Conservation (phyloP, 164 flowering plant species). For the Tinospora cordifolia region DNA sequence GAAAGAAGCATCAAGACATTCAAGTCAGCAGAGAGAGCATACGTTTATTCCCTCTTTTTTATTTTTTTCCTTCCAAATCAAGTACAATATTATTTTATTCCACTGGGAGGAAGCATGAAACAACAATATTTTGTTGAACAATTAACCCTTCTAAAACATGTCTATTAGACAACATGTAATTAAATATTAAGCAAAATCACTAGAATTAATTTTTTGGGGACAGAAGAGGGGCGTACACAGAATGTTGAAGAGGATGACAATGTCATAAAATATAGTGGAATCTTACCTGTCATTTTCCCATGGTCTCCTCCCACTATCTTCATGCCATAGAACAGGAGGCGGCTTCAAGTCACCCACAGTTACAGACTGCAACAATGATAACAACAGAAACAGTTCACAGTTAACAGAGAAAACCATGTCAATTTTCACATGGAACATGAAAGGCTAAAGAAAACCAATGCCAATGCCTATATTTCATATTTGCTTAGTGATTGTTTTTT, state of each 20-base stretch:
- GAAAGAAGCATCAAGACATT: not conserved
- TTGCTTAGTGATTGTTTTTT: too few species aligned
- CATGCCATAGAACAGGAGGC: slow-evolving; percentile 87
- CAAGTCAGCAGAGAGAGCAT: not conserved
- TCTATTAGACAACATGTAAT: too few species aligned
- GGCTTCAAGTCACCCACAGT: slow-evolving; percentile 63
- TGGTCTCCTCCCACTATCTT: slow-evolving; percentile 66
- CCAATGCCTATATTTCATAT: too few species aligned
- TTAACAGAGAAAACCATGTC: not conserved
- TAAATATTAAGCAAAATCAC: too few species aligned
- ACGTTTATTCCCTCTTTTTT: not conserved
- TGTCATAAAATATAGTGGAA: not conserved
- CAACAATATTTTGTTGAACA: too few species aligned
- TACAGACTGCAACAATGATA: slow-evolving; percentile 46
- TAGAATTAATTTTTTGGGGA: too few species aligned
- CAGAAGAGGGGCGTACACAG: not conserved
- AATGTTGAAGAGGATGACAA: not conserved
- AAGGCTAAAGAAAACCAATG: too few species aligned
- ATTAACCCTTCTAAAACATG: too few species aligned
- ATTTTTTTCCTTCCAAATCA: not conserved
- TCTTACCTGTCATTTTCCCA: slow-evolving; percentile 39
- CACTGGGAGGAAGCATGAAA: not conserved
- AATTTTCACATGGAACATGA: not conserved
- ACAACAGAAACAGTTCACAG: not conserved
- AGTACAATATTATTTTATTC: not conserved